Evolutionary conservation across 495 filamentous ascomycete genomes (phyloP), one percentile per base, ranked within the genome.

Genomic region (Hypoxylon subgilvum): DNA sequence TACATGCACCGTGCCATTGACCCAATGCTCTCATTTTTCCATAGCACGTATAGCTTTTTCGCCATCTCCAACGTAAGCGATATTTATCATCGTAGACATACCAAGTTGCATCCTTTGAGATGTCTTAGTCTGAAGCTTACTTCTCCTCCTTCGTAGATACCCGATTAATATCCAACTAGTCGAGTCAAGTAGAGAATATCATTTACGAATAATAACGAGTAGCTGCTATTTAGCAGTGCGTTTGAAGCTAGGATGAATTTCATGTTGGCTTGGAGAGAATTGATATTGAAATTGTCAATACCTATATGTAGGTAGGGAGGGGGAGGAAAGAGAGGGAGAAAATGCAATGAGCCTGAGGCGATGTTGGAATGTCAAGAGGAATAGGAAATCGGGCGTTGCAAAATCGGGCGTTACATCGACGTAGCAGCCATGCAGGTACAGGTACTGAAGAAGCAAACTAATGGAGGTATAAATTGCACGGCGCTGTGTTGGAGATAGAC

Each of bases 331-430:
- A 44, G 39, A 31, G 58, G 56, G 44, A 56, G 46, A 36, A 39
- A 21, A 32, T 43, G 5, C 23, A 17, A 31, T 57, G 47, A 46
- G 47, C 39, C 46, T 57, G 47, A 46, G 47, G 46, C 46, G 47
- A 62, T 55, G 58, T 56, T 62, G 28, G 41, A 34, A 5, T 34
- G 31, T 4, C 6, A 51, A 50, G 44, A n/a, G n/a, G 35, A 49
- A 34, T 48, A 35, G 27, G n/a, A n/a, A 23, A 17, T 41, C 13
- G 23, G 31, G 31, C 13, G 31, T 7, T 35, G 13, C 31, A 35
- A 47, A 31, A 36, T 42, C 45, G 25, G 45, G 14, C 23, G 21
- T 32, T 21, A 35, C 50, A 40, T 25, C 4, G 14, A 6, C 46
- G n/a, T 13, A 34, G 32, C 50, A 40, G 17, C 4, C 9, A 6